Conservation (phyloP, 495 filamentous ascomycete genomes). For the Penicillium dipodomyicola region DNA sequence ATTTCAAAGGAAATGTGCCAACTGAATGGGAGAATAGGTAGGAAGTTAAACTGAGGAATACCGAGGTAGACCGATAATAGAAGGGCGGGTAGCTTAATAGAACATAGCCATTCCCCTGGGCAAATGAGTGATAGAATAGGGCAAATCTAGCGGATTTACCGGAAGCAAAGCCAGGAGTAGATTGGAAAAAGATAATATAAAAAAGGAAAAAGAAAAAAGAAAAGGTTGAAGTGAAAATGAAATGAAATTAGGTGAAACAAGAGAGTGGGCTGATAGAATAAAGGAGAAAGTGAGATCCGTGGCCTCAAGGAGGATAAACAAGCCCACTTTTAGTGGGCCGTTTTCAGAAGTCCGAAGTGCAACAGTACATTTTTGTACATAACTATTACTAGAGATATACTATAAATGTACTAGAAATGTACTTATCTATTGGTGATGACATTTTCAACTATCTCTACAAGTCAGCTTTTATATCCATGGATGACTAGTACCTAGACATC, state of each 20-base stretch:
- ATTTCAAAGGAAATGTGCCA: not conserved
- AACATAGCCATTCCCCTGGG: conserved; percentile 16
- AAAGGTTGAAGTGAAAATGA: conserved; percentile 19
- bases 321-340: conserved; percentile 23
- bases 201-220: no score
- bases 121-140: conserved; percentile 11
- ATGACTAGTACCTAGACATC: no score
- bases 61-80: conserved; percentile 11
- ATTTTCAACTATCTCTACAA: no score
- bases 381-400: not conserved
- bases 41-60: not conserved
- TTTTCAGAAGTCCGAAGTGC: conserved; percentile 16
- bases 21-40: not conserved
- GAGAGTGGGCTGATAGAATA: conserved; percentile 5
- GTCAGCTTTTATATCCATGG: no score
- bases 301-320: conserved; percentile 24
- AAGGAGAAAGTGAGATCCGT: conserved; percentile 15
- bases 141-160: conserved; percentile 7
- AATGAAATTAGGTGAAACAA: conserved; percentile 11
- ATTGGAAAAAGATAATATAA: not conserved
- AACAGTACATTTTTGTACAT: not conserved
- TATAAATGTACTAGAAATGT: not conserved
- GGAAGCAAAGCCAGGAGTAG: conserved; percentile 4
- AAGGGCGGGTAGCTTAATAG: conserved; percentile 12
- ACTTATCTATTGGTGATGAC: no score